These are phyloP conservation scores for Saprolegnia diclina DNA, from an alignment of 352 stramenopile genomes.

Conservation along the genomic window DNA sequence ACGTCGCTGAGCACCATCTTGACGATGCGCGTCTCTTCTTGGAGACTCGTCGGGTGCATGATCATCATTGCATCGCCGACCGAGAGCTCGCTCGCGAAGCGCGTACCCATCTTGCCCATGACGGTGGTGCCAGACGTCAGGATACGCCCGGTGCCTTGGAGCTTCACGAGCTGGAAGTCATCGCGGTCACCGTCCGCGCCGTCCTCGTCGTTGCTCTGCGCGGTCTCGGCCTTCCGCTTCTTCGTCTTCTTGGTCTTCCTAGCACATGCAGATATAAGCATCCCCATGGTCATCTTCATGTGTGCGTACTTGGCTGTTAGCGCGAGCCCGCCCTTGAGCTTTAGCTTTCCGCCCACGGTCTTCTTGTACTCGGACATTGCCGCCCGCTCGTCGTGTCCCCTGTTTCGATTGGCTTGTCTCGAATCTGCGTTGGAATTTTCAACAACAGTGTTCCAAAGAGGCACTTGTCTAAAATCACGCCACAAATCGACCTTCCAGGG, in stretches of 20 bases:
- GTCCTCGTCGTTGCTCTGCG: slow-evolving; percentile 23
- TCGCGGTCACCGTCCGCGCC: slow-evolving; percentile 16
- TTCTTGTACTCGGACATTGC: slow-evolving; percentile 45
- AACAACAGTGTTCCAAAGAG: background rate
- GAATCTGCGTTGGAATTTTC: background rate
- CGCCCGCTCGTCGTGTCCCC: background rate
- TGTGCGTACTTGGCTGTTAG: slow-evolving; percentile 61
- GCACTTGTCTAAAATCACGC: background rate
- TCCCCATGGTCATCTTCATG: background rate
- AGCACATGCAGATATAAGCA: slow-evolving; percentile 13
- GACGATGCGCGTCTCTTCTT: slow-evolving; percentile 85
- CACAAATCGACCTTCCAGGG: background rate
- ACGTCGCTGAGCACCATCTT: slow-evolving; percentile 88
- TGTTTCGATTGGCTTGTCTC: background rate
- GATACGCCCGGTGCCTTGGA: slow-evolving; percentile 70
- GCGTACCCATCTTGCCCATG: slow-evolving; percentile 73
- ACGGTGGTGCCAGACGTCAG: slow-evolving; percentile 83
- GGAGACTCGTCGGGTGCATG: slow-evolving; percentile 76
- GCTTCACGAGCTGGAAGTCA: slow-evolving; percentile 70
- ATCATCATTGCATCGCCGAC: slow-evolving; percentile 84
- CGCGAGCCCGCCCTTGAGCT: slow-evolving; percentile 80
- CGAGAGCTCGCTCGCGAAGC: slow-evolving; percentile 77
- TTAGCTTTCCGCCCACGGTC: slow-evolving; percentile 68
- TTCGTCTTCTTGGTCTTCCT: slow-evolving; percentile 47
- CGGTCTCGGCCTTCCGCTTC: slow-evolving; percentile 41